A percentile compares a stretch with the other conserved stretches of the same genome.
phyloP scores from a whole-genome alignment of 2,329 filamentous ascomycete genomes.

The Paradendryphiella salina region DNA sequence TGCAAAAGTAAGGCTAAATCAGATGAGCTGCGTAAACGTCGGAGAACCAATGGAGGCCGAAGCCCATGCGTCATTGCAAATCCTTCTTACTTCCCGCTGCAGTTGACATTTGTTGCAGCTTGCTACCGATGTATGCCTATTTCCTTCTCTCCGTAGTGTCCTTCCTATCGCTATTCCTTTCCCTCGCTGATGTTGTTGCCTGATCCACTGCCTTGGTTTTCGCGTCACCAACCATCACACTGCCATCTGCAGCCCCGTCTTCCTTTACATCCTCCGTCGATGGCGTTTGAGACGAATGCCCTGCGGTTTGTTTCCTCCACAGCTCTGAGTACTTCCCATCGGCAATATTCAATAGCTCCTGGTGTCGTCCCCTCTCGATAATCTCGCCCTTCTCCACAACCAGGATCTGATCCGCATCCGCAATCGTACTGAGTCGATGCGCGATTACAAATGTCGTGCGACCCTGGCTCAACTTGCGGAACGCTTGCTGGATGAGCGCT shows the following conservation, averaged over 20 bases:
- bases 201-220: slow-evolving; percentile 29
- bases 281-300: slow-evolving; percentile 26
- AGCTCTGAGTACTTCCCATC: slow-evolving; percentile 79
- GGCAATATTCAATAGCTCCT: slow-evolving; percentile 66
- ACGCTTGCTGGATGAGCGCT: slow-evolving; percentile 66
- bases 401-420: slow-evolving; percentile 81
- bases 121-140: too few species aligned
- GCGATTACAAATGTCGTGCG: slow-evolving; percentile 70
- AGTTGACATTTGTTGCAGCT: too few species aligned
- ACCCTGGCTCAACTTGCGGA: slow-evolving; percentile 61
- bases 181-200: slow-evolving; percentile 22
- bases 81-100: too few species aligned
- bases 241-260: slow-evolving; percentile 13
- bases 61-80: too few species aligned
- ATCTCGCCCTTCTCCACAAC: slow-evolving; percentile 78
- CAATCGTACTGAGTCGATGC: slow-evolving; percentile 83
- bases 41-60: too few species aligned
- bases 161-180: slow-evolving; percentile 12
- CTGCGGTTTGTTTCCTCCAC: slow-evolving; percentile 78
- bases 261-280: slow-evolving; percentile 24
- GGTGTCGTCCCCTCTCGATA: slow-evolving; percentile 76
- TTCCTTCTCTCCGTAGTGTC: slow-evolving; percentile 5
- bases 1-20: too few species aligned
- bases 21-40: too few species aligned
- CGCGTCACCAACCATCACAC: slow-evolving; percentile 28